Evolutionary conservation across 164 flowering plant genomes (phyloP), one percentile per base, ranked within the genome.

Genomic region (Berberis vulgaris): DNA sequence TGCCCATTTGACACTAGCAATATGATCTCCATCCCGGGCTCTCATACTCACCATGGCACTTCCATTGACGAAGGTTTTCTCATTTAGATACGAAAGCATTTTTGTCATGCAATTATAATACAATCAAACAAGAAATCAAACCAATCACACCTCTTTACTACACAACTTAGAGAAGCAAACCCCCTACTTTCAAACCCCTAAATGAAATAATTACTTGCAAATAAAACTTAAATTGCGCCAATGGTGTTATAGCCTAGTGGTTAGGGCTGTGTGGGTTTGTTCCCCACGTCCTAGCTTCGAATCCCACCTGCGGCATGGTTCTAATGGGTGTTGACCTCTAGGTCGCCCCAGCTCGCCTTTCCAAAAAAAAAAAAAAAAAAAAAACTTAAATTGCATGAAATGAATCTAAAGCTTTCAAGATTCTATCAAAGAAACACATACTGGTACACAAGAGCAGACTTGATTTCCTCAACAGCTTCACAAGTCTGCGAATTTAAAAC

Each of bases 391-490:
- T 26, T 26, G 26, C 26, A 26, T 26, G 26, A 26, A 26, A 26
- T 26, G 26, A 26, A 26, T 26, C 0, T 26, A 26, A 26, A 26
- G 1, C 13, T 44, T 43, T 3, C 6, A 63, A 45, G 13, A 2
- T 43, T 44, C 47, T n/a, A 59, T 50, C 39, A 65, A 11, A 7
- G 7, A 56, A 41, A 68, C 69, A 82, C 67, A 44, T 82, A 94
- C 96, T 78, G 85, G 63, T 73, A 79, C 4, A 70, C 61, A 61
- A 83, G 57, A 44, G 86, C 83, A 46, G 82, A 74, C 65, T 87
- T 94, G 44, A 86, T 68, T 64, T 78, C 83, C 54, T 86, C 84
- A 12, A 89, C 96, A 5, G 91, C 82, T n/a, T 78, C 72, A 60
- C 75, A 40, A 54, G 96, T 80, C 71, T 86, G 91, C 53, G 81